Evolutionary conservation across 2,329 filamentous ascomycete species (phyloP).

Genomic region (Monosporascus sp.): DNA sequence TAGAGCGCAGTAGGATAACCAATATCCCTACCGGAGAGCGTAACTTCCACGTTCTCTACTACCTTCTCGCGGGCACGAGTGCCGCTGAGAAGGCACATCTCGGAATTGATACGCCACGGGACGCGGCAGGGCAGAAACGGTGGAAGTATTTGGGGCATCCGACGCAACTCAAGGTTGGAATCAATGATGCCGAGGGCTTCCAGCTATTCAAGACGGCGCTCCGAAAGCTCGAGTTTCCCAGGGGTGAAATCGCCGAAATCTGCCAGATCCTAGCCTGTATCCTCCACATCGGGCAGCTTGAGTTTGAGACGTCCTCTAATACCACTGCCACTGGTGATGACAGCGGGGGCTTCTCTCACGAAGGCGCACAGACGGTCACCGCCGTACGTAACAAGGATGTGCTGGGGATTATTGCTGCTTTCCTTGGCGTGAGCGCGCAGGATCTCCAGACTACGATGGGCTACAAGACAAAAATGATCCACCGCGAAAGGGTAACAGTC

Average conservation of each 20-base stretch:
- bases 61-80: constrained; percentile 88
- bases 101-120: constrained; percentile 44
- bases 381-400: constrained; percentile 92
- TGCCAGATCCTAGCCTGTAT: constrained; percentile 92
- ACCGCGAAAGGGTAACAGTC: constrained; percentile 94
- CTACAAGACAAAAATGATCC: constrained; percentile 95
- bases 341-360: constrained; percentile 92
- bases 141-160: constrained; percentile 97
- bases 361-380: constrained; percentile 81
- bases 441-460: constrained; percentile 85
- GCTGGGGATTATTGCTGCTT: constrained; percentile 81
- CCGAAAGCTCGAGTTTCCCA: constrained; percentile 87
- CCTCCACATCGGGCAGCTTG: constrained; percentile 94
- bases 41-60: constrained; percentile 95
- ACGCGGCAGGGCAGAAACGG: constrained; percentile 59
- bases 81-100: constrained; percentile 85
- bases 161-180: constrained; percentile 92
- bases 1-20: constrained; percentile 87
- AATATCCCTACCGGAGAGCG: constrained; percentile 92
- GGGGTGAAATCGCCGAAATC: constrained; percentile 91
- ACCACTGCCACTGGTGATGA: constrained; percentile 80
- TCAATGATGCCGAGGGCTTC: constrained; percentile 94
- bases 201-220: constrained; percentile 96
- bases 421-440: constrained; percentile 75
- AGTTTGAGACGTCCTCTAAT: constrained; percentile 77